These are phyloP conservation scores for Trichoderma brevicompactum DNA, from an alignment of 2,329 filamentous ascomycete genomes.

Conservation along the genomic window DNA sequence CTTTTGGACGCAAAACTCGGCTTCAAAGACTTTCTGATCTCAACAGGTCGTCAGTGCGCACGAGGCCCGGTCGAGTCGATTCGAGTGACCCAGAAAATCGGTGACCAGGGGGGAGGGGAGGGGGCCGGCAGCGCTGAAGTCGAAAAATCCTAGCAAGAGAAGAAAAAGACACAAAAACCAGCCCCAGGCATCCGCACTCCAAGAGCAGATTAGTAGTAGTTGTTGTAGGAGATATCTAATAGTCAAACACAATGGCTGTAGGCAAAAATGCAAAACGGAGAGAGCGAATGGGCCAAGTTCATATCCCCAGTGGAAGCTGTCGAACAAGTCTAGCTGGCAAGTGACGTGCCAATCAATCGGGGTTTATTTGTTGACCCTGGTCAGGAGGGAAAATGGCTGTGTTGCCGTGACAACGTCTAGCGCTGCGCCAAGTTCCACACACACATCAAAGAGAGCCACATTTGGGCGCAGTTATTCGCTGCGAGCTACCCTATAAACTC, in stretches of 20 bases:
- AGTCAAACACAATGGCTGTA: constrained; percentile 34
- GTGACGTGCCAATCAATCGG: constrained; percentile 34
- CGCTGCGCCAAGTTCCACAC: not conserved
- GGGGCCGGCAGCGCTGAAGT: constrained; percentile 15
- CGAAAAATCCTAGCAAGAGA: constrained; percentile 6
- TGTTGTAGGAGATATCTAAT: constrained; percentile 23
- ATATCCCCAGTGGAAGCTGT: constrained; percentile 38
- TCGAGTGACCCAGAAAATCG: constrained; percentile 4
- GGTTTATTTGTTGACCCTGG: constrained; percentile 28
- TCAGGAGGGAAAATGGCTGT: constrained; percentile 12
- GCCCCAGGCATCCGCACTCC: not conserved
- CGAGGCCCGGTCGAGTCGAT: not conserved
- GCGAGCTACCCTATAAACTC: constrained; percentile 15
- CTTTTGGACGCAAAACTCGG: not conserved
- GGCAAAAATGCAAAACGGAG: constrained; percentile 29
- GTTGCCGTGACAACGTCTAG: constrained; percentile 28
- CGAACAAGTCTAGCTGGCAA: constrained; percentile 25
- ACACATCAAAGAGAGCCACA: not conserved
- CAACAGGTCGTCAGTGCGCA: constrained; percentile 11
- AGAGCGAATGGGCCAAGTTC: constrained; percentile 27
- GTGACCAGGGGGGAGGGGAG: constrained; percentile 9
- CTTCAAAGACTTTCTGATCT: not conserved
- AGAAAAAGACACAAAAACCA: constrained; percentile 3
- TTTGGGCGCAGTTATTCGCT: constrained; percentile 1
- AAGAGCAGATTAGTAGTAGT: not conserved